Base-by-base conservation (phyloP, 192 early-diverging fungal genomes). In the Backusella sp. region DNA sequence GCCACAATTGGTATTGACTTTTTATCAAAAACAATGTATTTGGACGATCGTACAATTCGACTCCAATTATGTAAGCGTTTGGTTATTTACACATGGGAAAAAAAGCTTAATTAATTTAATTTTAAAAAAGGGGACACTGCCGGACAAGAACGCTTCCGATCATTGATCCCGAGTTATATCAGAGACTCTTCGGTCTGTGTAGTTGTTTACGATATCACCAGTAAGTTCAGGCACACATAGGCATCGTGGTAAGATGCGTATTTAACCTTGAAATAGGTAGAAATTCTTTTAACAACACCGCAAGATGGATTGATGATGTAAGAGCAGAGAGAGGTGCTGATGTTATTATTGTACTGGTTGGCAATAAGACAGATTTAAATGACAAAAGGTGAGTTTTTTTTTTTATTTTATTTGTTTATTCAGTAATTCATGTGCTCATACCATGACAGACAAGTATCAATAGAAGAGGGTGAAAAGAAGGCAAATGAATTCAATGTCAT, bases 1-100 rank as follows among this genome's bases (percentile, higher is more conserved):
- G 94, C 98, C 28, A 99, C 98, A 41, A 99, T 99, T 74, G 98
- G 98, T 73, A 98, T 99, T 73, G 97, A 99, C 79, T 98, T 98
- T 84, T 80, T 98, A 77, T 96, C 95, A 70, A 99, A 98, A 85
- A 99, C 96, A 15, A 98, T 99, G 96, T 99, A 98, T 78, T 86
- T 98, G 66, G 97, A 99, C 76, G 98, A 99, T 84, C 90, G 96
- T 62, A 98, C 98, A 4, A 94, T 98, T 32, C 90, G 97, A 56
- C 89, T 99, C 42, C 98, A 99, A 86, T 89, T 99, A 76, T 99
- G 98, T 76, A 76, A 76, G 74, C 34, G 3, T 19, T 66, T 37
- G 8, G 23, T 21, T 9, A 53, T 21, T n/a, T 53, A 53, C 7
- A n/a, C 1, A 59, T 59, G 26, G 26, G 26, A 23, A 62, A 23